Percentiles rank a stretch among this genome's conserved stretches.
Conservation (phyloP, 1,284 basidiomycete species). For the Apiotrichum brassicae region DNA sequence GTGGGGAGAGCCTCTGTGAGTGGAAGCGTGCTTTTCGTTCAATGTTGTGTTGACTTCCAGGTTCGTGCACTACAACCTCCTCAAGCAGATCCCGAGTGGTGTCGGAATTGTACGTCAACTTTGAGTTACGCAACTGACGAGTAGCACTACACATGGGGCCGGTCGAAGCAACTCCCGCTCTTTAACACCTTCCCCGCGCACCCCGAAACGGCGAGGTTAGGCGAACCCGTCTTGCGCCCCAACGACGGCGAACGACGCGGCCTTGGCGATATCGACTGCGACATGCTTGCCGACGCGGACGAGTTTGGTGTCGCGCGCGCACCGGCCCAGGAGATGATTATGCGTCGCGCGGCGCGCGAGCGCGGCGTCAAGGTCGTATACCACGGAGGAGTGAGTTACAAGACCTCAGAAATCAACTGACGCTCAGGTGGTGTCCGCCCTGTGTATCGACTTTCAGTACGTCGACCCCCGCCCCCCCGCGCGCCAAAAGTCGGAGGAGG, state of each 20-base stretch:
- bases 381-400: constrained; percentile 39
- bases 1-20: constrained; percentile 42
- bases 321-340: constrained; percentile 35
- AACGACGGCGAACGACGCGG: constrained; percentile 29
- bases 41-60: not conserved
- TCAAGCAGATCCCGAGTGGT: constrained; percentile 49
- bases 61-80: constrained; percentile 51
- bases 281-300: constrained; percentile 49
- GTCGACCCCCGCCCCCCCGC: constrained; percentile 29
- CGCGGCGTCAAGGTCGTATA: constrained; percentile 42
- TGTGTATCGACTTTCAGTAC: constrained; percentile 40
- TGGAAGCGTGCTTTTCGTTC: not conserved
- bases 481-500: constrained; percentile 7
- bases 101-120: constrained; percentile 21
- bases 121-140: not conserved
- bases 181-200: constrained; percentile 35
- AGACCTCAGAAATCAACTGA: not conserved
- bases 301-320: constrained; percentile 42
- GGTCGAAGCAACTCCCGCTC: constrained; percentile 43
- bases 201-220: constrained; percentile 29
- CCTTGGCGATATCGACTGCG: constrained; percentile 46
- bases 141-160: constrained; percentile 44
- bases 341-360: constrained; percentile 43
- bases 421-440: not conserved
- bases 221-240: constrained; percentile 21